Evolutionary conservation across 2,329 filamentous ascomycete species (phyloP), one percentile per base, ranked within the genome.

Genomic region (Pezicula rhizophila): DNA sequence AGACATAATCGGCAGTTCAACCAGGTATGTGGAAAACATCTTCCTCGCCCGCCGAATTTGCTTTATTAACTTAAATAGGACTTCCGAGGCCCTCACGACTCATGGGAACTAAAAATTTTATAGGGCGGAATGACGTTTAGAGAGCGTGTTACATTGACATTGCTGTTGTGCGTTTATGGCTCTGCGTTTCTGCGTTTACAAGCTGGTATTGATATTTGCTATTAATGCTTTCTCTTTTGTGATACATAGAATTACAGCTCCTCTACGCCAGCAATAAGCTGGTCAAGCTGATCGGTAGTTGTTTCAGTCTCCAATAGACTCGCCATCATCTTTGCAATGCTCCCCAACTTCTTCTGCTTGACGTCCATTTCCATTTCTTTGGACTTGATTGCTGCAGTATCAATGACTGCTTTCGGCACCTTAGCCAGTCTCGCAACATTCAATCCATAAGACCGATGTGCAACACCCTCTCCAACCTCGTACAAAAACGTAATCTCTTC

Each of bases 401-500:
- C 87, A 31, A 97, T 74, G 15, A 97, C 80, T 48, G 79, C 74
- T 50, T 78, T 77, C 0, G 92, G 90, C 38, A 99, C 78, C 45
- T 84, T 84, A 2, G 93, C 93, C 46, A 99, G 70, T 41, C 88
- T 76, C 12, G 93, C 93, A 18, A 97, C 93, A 66, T 97, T 97
- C 49, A 99, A 65, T 1, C 95, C 93, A 65, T 99, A 99, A 15
- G 88, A 95, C 5, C 93, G 79, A 73, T 97, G 91, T 8, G 93
- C 92, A 10, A 95, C 88, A 10, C 93, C 93, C 55, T 93, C 88
- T 1, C 81, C 86, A 2, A 96, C 85, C 64, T 96, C 89, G 64
- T 99, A 99, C 43, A 99, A 68, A 62, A 99, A 99, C 0, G 93
- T 96, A 39, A 99, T 85, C 41, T 95, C 85, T 54, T 89, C 81